Evolutionary conservation across 768 basidiomycete species (phyloP), one percentile per base, ranked within the genome.

Genomic region (Leccinum longicurvipes): DNA sequence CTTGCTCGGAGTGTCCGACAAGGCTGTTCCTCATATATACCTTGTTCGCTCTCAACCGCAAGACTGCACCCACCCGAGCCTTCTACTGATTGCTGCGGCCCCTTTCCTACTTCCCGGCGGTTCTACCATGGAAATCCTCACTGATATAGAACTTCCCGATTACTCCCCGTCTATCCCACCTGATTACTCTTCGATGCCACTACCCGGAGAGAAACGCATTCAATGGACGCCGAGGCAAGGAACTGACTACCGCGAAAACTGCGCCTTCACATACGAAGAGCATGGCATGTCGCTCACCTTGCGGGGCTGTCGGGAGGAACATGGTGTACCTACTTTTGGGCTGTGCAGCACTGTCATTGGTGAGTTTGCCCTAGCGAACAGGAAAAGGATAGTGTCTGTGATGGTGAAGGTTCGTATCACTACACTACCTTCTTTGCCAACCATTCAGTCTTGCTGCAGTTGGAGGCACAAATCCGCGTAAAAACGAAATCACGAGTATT

Each of bases 151-250:
- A 25, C 59, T 84, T 29, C 83, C 87, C 19, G 66, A 65, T 6
- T 88, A 88, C 64, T 76, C 82, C 0, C 76, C 81, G 2, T 79
- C 84, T 6, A 69, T 71, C 2, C 80, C 80, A 25, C 87, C 87
- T 1, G 65, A 72, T 8, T 89, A 89, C 63, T 83, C 87, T 47
- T 76, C 67, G 32, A 77, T 78, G 25, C 84, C 81, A 31, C 66
- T 75, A 4, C 72, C 69, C 3, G 82, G 78, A 25, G 86, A 89
- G 60, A 72, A 74, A 51, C 73, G 74, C 17, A 77, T 89, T 8
- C 78, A 82, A 41, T 76, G 74, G 44, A 79, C 82, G 0, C 81
- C 70, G 24, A 58, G 31, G 17, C 53, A 51, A n/a, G 24, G 50
- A 8, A 28, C 36, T 12, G 23, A 32, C 49, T 45, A 51, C 24